These are phyloP conservation scores for Apiospora kogelbergensis DNA, from an alignment of 2,329 filamentous ascomycete genomes.

Conservation along the genomic window DNA sequence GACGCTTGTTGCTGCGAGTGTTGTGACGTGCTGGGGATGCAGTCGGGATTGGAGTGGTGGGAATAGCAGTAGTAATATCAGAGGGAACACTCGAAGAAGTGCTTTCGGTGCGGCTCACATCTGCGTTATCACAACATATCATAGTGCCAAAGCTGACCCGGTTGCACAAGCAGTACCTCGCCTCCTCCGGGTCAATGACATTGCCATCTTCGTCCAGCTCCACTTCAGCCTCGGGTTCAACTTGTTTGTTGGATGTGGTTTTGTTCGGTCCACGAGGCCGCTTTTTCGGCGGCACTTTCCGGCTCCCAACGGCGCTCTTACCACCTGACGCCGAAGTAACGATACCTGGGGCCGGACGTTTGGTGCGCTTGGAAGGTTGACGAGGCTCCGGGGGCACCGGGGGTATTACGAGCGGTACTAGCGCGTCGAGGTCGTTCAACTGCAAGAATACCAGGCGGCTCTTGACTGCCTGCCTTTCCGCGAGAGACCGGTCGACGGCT, in stretches of 20 bases:
- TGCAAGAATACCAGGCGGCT: slow-evolving; percentile 49
- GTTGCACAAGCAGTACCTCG: slow-evolving; percentile 76
- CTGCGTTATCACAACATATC: slow-evolving; percentile 79
- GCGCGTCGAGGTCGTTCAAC: slow-evolving; percentile 54
- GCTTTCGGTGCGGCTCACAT: slow-evolving; percentile 52
- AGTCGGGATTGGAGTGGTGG: not conserved
- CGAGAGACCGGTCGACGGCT: slow-evolving; percentile 50
- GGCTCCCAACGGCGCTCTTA: slow-evolving; percentile 68
- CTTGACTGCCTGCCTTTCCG: slow-evolving; percentile 53
- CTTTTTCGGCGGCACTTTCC: slow-evolving; percentile 68
- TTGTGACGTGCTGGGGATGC: slow-evolving; percentile 12
- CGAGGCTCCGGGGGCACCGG: slow-evolving; percentile 47
- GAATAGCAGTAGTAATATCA: not conserved
- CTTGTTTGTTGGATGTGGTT: slow-evolving; percentile 38
- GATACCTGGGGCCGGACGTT: slow-evolving; percentile 70
- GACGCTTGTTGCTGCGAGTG: slow-evolving; percentile 15
- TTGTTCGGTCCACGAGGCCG: slow-evolving; percentile 54
- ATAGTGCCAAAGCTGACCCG: slow-evolving; percentile 79
- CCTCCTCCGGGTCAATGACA: slow-evolving; percentile 72
- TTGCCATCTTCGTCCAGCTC: slow-evolving; percentile 69
- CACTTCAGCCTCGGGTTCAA: slow-evolving; percentile 49
- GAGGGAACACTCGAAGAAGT: not conserved
- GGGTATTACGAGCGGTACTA: slow-evolving; percentile 59
- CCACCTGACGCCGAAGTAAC: slow-evolving; percentile 64
- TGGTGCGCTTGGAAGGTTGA: slow-evolving; percentile 57